These are phyloP conservation scores for Scenedesmus sp. DNA, from an alignment of 163 green algal species.

Conservation along the genomic window DNA sequence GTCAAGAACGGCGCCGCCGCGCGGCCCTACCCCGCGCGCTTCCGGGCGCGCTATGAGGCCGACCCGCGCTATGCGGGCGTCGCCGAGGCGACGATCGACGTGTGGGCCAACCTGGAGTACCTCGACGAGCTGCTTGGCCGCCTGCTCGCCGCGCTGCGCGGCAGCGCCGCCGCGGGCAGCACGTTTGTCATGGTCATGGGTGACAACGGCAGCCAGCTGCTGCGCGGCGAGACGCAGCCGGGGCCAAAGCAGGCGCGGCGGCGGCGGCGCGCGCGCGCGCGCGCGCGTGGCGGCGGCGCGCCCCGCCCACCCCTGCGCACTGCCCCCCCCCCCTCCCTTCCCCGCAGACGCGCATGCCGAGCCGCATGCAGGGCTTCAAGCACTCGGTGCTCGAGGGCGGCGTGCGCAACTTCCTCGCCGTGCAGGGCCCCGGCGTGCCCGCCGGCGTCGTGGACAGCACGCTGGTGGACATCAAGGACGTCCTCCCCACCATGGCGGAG, in stretches of 20 bases:
- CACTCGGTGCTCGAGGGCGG: slow-evolving; percentile 2
- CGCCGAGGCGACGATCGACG: not conserved
- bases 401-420: slow-evolving; percentile 11
- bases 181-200: slow-evolving; percentile 23
- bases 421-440: slow-evolving; percentile 8
- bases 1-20: not conserved
- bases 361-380: slow-evolving; percentile 16
- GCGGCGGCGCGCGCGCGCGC: not conserved
- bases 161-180: not conserved
- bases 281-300: not conserved
- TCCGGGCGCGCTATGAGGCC: too few species aligned
- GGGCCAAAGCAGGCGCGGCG: not conserved
- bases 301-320: too few species aligned
- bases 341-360: slow-evolving; percentile 23
- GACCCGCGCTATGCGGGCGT: too few species aligned
- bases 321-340: too few species aligned
- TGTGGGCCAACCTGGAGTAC: slow-evolving; percentile 10
- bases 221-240: not conserved
- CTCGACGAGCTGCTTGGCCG: slow-evolving; percentile 7
- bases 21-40: not conserved
- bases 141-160: slow-evolving; percentile 6
- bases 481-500: slow-evolving; percentile 15
- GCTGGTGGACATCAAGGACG: not conserved
- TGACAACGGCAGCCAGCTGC: not conserved
- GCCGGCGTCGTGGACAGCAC: slow-evolving; percentile 5